Conservation (phyloP, 2,329 filamentous ascomycete species). For the Huntiella abstrusa region DNA sequence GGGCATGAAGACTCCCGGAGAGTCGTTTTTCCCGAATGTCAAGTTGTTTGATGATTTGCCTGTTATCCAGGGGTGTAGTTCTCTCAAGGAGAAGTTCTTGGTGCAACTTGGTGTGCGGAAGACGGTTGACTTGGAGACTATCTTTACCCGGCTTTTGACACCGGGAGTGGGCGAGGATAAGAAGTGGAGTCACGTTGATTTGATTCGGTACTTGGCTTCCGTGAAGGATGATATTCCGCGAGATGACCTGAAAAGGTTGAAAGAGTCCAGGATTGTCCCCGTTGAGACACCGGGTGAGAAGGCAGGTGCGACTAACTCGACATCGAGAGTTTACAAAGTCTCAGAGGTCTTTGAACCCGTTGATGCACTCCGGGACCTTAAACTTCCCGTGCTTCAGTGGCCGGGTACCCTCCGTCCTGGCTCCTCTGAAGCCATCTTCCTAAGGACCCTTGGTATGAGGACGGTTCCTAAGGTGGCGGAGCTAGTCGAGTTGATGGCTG, state of each 20-base stretch:
- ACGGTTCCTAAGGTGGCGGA: constrained; percentile 52
- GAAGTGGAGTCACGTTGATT: constrained; percentile 81
- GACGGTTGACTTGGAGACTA: constrained; percentile 83
- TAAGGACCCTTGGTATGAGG: constrained; percentile 54
- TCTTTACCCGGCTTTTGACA: constrained; percentile 69
- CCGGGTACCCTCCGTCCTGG: constrained; percentile 46
- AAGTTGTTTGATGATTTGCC: constrained; percentile 90
- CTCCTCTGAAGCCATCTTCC: constrained; percentile 56
- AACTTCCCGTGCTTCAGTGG: constrained; percentile 67
- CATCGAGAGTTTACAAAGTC: constrained; percentile 40
- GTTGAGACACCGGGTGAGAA: constrained; percentile 43
- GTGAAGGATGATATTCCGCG: constrained; percentile 75
- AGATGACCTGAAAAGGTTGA: constrained; percentile 63
- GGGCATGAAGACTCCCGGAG: constrained; percentile 69
- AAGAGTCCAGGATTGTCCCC: constrained; percentile 62
- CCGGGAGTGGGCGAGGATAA: constrained; percentile 32
- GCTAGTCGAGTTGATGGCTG: constrained; percentile 60
- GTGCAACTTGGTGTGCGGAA: constrained; percentile 73
- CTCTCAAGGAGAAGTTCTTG: constrained; percentile 82
- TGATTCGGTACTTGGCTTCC: constrained; percentile 85
- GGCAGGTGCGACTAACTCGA: constrained; percentile 26
- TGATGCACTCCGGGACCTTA: constrained; percentile 46
- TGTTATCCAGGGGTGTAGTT: constrained; percentile 53
- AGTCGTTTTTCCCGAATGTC: constrained; percentile 86
- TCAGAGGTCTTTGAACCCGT: constrained; percentile 70